Conservation (phyloP, 169 alveolate genomes). For the Eimeria praecox region DNA sequence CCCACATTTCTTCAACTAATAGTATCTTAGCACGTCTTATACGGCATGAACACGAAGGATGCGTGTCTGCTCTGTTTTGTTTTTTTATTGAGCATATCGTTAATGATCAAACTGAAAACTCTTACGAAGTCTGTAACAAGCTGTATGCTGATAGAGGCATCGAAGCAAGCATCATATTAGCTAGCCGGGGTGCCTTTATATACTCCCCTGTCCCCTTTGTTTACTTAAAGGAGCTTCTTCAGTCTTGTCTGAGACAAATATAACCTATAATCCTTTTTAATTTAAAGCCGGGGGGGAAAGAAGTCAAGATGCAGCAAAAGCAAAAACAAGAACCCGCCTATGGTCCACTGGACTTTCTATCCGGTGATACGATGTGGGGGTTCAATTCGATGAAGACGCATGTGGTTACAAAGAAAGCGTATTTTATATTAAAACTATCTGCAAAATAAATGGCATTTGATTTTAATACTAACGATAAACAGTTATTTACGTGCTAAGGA, state of each 20-base stretch:
- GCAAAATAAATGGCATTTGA: too few relatives aligned
- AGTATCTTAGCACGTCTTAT: not conserved
- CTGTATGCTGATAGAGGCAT: not conserved
- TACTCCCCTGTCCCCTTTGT: not conserved
- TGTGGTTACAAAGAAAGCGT: not conserved
- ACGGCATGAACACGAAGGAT: not conserved
- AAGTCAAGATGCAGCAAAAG: not conserved
- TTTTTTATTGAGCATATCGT: too few relatives aligned
- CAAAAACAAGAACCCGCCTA: not conserved
- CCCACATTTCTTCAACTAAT: not conserved
- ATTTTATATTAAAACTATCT: not conserved
- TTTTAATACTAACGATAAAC: too few relatives aligned
- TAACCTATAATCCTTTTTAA: not conserved
- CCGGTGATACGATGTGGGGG: not conserved
- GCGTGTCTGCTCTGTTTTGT: not conserved
- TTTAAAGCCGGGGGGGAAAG: not conserved
- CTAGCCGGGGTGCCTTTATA: not conserved
- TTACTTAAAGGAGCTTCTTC: not conserved
- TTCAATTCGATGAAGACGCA: not conserved
- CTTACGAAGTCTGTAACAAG: too few relatives aligned
- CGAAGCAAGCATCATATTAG: not conserved
- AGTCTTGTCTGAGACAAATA: not conserved
- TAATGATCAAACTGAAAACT: too few relatives aligned
- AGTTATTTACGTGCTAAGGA: not conserved
- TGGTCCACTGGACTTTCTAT: not conserved